Evolutionary conservation across 768 basidiomycete genomes (phyloP).

Genomic region (Termitomyces sp.): DNA sequence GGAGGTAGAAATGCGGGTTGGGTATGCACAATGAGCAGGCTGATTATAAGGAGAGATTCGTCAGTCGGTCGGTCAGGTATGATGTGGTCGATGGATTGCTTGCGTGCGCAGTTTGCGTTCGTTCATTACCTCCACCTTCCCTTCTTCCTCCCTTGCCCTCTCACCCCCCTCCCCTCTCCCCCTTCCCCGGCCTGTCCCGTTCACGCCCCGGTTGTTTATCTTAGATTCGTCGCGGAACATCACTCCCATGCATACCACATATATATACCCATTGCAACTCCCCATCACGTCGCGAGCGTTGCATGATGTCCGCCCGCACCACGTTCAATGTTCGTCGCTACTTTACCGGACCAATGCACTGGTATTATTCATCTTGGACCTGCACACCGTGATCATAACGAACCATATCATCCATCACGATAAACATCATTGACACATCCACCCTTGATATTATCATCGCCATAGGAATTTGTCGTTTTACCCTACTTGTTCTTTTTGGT

Average conservation of each 20-base stretch:
- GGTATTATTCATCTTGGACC: background rate
- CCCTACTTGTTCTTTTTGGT: background rate
- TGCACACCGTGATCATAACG: background rate
- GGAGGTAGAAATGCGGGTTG: constrained; percentile 33
- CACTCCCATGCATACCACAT: constrained; percentile 1
- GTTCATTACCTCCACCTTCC: background rate
- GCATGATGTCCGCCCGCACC: background rate
- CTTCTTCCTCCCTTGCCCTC: background rate
- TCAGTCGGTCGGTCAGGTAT: background rate
- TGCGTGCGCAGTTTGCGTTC: background rate
- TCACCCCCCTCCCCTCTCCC: too few species aligned
- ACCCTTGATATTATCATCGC: background rate
- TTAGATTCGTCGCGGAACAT: constrained; percentile 8
- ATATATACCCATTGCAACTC: constrained; percentile 3
- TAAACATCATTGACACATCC: background rate
- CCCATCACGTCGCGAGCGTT: background rate
- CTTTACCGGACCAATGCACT: constrained; percentile 7
- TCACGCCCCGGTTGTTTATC: background rate
- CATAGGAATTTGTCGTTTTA: background rate
- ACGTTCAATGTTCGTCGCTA: constrained; percentile 2
- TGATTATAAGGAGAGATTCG: background rate
- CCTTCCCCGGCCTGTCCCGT: background rate
- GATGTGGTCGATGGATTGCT: background rate
- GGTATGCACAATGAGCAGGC: constrained; percentile 26
- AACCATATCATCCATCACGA: background rate